These are phyloP conservation scores for Trichocladium antarcticum DNA, from an alignment of 495 filamentous ascomycete genomes.

Conservation along the genomic window DNA sequence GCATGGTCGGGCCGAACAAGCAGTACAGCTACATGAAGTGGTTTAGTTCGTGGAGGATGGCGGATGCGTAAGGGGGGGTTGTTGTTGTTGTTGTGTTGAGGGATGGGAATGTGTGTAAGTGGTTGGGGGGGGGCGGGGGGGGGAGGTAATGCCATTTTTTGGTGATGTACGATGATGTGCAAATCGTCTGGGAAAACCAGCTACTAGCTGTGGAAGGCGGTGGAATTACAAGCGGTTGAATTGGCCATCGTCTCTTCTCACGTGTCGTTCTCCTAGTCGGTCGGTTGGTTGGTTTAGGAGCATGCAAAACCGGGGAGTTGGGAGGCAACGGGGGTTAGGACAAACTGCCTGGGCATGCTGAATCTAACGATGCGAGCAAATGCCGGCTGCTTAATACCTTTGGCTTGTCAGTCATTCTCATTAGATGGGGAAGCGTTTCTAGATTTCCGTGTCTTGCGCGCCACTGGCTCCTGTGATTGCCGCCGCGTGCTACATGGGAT, in stretches of 20 bases:
- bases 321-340: neutral
- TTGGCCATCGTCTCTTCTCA: conserved; percentile 5
- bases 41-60: conserved; percentile 59
- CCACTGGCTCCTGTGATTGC: too few species aligned
- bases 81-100: too few species aligned
- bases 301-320: neutral
- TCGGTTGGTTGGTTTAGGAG: neutral
- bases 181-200: neutral
- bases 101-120: too few species aligned
- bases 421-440: neutral
- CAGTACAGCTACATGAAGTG: conserved; percentile 91
- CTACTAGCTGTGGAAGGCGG: neutral
- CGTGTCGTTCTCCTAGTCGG: neutral
- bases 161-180: conserved; percentile 3
- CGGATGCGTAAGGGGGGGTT: conserved; percentile 35
- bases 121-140: neutral
- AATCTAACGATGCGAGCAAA: too few species aligned
- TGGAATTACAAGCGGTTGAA: neutral
- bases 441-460: too few species aligned
- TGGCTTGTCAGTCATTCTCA: neutral
- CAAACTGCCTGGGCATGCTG: too few species aligned
- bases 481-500: too few species aligned
- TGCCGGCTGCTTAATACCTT: neutral
- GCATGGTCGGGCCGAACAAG: conserved; percentile 75
- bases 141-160: conserved; percentile 1